phyloP scores from a whole-genome alignment of 345 rosid species.

The Camelina hispida region DNA sequence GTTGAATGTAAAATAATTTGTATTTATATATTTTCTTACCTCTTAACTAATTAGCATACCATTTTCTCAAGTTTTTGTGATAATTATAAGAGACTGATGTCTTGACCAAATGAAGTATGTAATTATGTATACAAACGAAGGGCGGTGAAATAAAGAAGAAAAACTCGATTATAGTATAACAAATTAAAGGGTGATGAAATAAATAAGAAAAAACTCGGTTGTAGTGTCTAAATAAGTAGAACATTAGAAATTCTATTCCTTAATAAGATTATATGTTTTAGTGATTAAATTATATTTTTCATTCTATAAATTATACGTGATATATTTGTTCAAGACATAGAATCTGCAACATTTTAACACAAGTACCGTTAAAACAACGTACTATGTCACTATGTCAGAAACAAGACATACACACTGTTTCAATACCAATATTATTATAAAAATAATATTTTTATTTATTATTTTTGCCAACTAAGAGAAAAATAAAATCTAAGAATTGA shows the following conservation, averaged over 20 bases:
- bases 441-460: neutral
- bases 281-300: neutral
- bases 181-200: neutral
- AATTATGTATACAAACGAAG: neutral
- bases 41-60: neutral
- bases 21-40: neutral
- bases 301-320: slow-evolving; percentile 10
- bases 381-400: slow-evolving; percentile 35
- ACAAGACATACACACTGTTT: slow-evolving; percentile 37
- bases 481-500: slow-evolving; percentile 30
- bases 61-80: slow-evolving; percentile 12
- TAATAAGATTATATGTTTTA: neutral
- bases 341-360: slow-evolving; percentile 36
- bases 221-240: neutral
- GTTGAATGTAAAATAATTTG: neutral
- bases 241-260: neutral
- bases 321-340: slow-evolving; percentile 23
- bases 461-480: slow-evolving; percentile 16
- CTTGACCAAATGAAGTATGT: neutral
- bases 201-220: neutral
- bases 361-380: slow-evolving; percentile 40
- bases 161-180: neutral
- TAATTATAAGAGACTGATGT: slow-evolving; percentile 13
- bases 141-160: neutral
- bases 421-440: slow-evolving; percentile 17